phyloP scores from a whole-genome alignment of 2,329 filamentous ascomycete species.

The Magnaporthales sp. region DNA sequence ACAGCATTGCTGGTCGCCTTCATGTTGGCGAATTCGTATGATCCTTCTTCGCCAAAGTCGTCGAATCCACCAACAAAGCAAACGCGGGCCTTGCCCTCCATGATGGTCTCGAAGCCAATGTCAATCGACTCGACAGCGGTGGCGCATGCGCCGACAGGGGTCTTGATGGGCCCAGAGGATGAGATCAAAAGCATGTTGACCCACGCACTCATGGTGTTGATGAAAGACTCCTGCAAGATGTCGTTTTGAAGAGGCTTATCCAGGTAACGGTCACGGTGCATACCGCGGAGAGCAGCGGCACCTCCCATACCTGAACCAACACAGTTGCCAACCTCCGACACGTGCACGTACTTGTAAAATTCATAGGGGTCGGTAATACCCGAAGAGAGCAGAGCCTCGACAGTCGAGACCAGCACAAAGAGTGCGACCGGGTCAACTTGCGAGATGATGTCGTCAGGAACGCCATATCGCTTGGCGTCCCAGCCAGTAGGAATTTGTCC shows the following conservation, averaged over 20 bases:
- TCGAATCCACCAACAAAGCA: conserved; percentile 98
- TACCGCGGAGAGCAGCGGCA: conserved; percentile 81
- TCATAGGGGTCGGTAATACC: conserved; percentile 99
- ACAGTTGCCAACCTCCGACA: conserved; percentile 97
- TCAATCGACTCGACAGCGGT: conserved; percentile 96
- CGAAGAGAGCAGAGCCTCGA: conserved; percentile 80
- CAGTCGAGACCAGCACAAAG: conserved; percentile 88
- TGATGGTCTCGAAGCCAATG: conserved; percentile 96
- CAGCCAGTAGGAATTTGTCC: conserved; percentile 96
- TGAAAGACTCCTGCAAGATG: conserved; percentile 98
- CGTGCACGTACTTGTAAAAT: conserved; percentile 99
- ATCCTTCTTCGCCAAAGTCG: conserved; percentile 98
- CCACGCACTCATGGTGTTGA: conserved; percentile 99
- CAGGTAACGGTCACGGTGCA: conserved; percentile 97
- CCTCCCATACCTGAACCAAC: conserved; percentile 98
- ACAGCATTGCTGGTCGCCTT: conserved; percentile 97
- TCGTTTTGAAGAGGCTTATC: conserved; percentile 98
- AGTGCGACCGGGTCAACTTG: conserved; percentile 96
- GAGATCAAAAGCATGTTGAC: conserved; percentile 98
- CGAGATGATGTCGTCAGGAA: conserved; percentile 94
- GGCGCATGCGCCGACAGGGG: conserved; percentile 92
- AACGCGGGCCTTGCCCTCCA: conserved; percentile 94
- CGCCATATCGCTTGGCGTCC: conserved; percentile 92
- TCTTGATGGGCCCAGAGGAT: conserved; percentile 94
- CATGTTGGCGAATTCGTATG: conserved; percentile 99